Evolutionary conservation across 305 asterid genomes (phyloP).

Genomic region (Fraxinus baroniana): DNA sequence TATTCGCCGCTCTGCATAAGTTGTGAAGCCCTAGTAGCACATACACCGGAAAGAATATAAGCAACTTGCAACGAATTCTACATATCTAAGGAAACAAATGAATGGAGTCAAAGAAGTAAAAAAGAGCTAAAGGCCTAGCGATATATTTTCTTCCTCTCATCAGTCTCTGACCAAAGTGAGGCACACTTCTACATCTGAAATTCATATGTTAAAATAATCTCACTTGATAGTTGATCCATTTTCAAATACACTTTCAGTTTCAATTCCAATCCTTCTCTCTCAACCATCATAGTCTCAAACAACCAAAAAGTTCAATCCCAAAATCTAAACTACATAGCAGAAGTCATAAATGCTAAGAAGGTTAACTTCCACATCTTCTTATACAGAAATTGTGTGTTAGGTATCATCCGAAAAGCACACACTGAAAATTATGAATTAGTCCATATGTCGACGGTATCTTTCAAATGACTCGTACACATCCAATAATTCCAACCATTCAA

Average conservation of each 20-base stretch:
- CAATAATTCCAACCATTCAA: not conserved
- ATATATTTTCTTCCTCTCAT: not conserved
- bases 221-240: not conserved
- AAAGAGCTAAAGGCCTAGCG: not conserved
- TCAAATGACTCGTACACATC: not conserved
- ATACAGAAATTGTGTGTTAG: not conserved
- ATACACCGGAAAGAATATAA: conserved; percentile 10
- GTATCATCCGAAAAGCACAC: not conserved
- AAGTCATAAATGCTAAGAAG: not conserved
- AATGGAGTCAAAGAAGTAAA: not conserved
- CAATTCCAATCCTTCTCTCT: not conserved
- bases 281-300: not conserved
- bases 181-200: not conserved
- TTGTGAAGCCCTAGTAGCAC: conserved; percentile 77
- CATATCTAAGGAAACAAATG: not conserved
- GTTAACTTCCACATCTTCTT: not conserved
- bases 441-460: conserved; percentile 8
- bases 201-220: not conserved
- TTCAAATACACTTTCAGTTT: not conserved
- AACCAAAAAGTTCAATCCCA: not conserved
- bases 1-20: conserved; percentile 87
- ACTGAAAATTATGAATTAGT: not conserved
- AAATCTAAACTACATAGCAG: not conserved
- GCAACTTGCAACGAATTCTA: conserved; percentile 1
- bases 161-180: conserved; percentile 6